Evolutionary conservation across 75 land plant species (phyloP).

Genomic region (Cunninghamia lanceolata): DNA sequence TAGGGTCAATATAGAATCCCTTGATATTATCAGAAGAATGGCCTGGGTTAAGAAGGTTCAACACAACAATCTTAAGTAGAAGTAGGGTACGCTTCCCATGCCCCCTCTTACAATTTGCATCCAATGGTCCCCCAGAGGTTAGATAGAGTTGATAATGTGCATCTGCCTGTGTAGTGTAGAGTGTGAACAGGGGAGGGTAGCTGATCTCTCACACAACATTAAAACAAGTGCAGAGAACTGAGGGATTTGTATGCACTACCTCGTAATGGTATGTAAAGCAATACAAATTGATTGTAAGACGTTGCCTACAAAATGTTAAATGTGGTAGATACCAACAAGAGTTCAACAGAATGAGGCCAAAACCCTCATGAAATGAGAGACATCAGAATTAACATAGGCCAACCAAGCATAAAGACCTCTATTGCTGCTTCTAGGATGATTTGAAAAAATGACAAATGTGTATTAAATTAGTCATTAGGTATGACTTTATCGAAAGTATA

Average conservation of each 20-base stretch:
- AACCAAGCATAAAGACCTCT: conserved; percentile 2
- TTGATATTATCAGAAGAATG: neutral
- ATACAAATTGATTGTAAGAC: neutral
- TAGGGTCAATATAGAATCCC: neutral
- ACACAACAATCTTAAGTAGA: neutral
- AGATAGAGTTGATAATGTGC: neutral
- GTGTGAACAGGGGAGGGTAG: neutral
- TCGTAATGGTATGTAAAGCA: neutral
- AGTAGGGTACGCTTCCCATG: neutral
- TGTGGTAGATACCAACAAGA: neutral
- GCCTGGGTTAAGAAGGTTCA: neutral
- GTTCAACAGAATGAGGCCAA: neutral
- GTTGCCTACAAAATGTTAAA: neutral
- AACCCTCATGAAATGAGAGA: neutral
- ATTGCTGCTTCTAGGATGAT: neutral
- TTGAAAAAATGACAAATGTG: neutral
- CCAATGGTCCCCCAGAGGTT: neutral
- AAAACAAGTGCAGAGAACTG: neutral
- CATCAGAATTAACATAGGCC: neutral
- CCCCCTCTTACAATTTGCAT: neutral
- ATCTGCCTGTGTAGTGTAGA: neutral
- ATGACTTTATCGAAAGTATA: neutral
- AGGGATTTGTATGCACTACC: neutral
- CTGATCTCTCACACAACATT: neutral
- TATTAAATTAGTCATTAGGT: neutral